Percentiles rank a stretch among this genome's conserved stretches.
phyloP scores from a whole-genome alignment of 2,329 filamentous ascomycete species.

The Oidium heveae region DNA sequence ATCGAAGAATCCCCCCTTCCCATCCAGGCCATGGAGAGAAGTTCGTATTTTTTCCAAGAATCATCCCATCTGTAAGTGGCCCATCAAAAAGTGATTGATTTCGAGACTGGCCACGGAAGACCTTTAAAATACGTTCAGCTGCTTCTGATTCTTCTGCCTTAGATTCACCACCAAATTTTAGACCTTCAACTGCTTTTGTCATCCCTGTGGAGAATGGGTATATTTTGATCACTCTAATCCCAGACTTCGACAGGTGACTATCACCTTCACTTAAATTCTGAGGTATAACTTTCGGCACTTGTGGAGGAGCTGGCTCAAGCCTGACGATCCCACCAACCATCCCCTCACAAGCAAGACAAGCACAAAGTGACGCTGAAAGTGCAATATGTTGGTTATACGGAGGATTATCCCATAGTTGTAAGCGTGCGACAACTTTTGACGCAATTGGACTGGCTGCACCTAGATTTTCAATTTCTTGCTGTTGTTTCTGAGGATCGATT shows the following conservation, averaged over 20 bases:
- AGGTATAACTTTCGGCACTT: conserved; percentile 6
- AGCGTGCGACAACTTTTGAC: conserved; percentile 46
- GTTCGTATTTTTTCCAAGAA: conserved; percentile 35
- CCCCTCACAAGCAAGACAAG: conserved; percentile 41
- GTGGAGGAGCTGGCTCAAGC: conserved; percentile 49
- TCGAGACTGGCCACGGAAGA: conserved; percentile 34
- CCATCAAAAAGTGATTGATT: conserved; percentile 47
- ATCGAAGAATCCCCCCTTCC: conserved; percentile 62
- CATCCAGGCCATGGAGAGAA: conserved; percentile 33
- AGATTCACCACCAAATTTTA: conserved; percentile 74
- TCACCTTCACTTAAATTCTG: conserved; percentile 17
- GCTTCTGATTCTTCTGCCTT: conserved; percentile 61
- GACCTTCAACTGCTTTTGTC: conserved; percentile 32
- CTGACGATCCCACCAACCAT: conserved; percentile 73
- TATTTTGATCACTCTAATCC: conserved; percentile 37
- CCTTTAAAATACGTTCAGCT: conserved; percentile 40
- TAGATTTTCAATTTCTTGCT: conserved; percentile 38
- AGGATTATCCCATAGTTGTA: conserved; percentile 63
- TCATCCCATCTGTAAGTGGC: conserved; percentile 68
- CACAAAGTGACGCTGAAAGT: conserved; percentile 53
- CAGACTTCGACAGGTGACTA: conserved; percentile 30
- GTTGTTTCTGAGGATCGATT: conserved; percentile 40
- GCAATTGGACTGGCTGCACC: conserved; percentile 30
- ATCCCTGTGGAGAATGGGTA: conserved; percentile 45
- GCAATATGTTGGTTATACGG: conserved; percentile 60